Percentiles rank a stretch among this genome's conserved stretches.
Conservation (phyloP, 306 rosid genomes). For the Urtica urens region DNA sequence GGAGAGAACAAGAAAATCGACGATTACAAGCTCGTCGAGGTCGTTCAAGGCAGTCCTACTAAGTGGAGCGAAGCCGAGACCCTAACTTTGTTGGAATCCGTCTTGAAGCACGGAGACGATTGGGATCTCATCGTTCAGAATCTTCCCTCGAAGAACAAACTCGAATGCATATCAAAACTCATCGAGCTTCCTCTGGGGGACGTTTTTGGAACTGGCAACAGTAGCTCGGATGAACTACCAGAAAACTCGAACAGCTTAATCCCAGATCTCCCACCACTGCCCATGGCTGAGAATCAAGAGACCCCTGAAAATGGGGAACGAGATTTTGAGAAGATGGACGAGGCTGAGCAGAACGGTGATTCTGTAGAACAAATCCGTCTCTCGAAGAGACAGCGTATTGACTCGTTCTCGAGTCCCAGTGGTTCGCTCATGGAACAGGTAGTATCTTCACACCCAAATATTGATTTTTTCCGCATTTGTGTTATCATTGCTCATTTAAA, state of each 20-base stretch:
- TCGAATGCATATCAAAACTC: slow-evolving; percentile 71
- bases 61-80: slow-evolving; percentile 88
- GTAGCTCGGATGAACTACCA: slow-evolving; percentile 19
- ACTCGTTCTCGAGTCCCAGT: slow-evolving; percentile 42
- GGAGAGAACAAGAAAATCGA: slow-evolving; percentile 61
- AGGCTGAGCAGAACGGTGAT: slow-evolving; percentile 45
- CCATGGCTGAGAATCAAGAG: slow-evolving; percentile 39
- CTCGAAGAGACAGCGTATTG: slow-evolving; percentile 45
- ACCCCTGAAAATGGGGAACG: slow-evolving; percentile 31
- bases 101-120: slow-evolving; percentile 84
- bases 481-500: too few species aligned
- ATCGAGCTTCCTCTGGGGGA: slow-evolving; percentile 88
- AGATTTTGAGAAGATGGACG: slow-evolving; percentile 26
- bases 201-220: slow-evolving; percentile 38
- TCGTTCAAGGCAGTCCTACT: slow-evolving; percentile 32
- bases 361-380: slow-evolving; percentile 41
- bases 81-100: slow-evolving; percentile 82
- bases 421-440: slow-evolving; percentile 81
- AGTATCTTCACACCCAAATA: too few species aligned
- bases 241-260: slow-evolving; percentile 27
- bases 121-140: slow-evolving; percentile 86
- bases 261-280: slow-evolving; percentile 27
- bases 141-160: slow-evolving; percentile 63
- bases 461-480: too few species aligned
- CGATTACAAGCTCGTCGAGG: slow-evolving; percentile 41